A percentile compares a stretch with the other conserved stretches of the same genome.
These are phyloP conservation scores for Trichoderma sp. DNA, from an alignment of 2,329 filamentous ascomycete species.

Conservation along the genomic window DNA sequence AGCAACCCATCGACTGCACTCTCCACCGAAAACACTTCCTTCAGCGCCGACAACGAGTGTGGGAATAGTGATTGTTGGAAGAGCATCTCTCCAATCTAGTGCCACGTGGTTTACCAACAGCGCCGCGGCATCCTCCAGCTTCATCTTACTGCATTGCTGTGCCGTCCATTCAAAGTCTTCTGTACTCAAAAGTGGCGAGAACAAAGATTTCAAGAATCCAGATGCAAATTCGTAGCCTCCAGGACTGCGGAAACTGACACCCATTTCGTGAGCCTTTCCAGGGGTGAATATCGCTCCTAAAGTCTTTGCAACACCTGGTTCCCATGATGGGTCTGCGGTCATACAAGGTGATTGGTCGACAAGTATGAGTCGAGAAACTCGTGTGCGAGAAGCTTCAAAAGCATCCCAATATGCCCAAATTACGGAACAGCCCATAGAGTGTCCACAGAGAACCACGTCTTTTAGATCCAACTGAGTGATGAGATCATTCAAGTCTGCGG, in stretches of 20 bases:
- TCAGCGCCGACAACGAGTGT: constrained; percentile 29
- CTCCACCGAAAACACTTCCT: constrained; percentile 10
- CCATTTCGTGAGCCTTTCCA: constrained; percentile 13
- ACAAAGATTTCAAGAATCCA: constrained; percentile 26
- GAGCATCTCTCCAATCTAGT: constrained; percentile 31
- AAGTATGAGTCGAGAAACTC: constrained; percentile 30
- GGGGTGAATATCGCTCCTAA: constrained; percentile 26
- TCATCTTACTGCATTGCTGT: constrained; percentile 28
- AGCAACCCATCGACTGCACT: constrained; percentile 28
- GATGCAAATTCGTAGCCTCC: constrained; percentile 20
- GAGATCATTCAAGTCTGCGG: constrained; percentile 30
- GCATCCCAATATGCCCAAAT: constrained; percentile 35
- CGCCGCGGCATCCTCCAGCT: constrained; percentile 25
- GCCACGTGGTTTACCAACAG: constrained; percentile 30
- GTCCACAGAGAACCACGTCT: constrained; percentile 32
- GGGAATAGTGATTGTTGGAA: constrained; percentile 30
- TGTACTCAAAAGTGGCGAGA: constrained; percentile 24
- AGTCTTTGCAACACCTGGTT: constrained; percentile 23
- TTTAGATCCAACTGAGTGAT: constrained; percentile 30
- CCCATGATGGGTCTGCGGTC: constrained; percentile 30
- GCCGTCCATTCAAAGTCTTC: constrained; percentile 29
- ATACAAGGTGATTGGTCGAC: constrained; percentile 31
- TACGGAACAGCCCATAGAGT: constrained; percentile 36
- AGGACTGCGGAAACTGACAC: background rate
- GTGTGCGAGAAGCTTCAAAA: constrained; percentile 26